A percentile compares a stretch with the other conserved stretches of the same genome.
These are phyloP conservation scores for Akanthomyces lecanii DNA, from an alignment of 2,329 filamentous ascomycete genomes.

Conservation along the genomic window DNA sequence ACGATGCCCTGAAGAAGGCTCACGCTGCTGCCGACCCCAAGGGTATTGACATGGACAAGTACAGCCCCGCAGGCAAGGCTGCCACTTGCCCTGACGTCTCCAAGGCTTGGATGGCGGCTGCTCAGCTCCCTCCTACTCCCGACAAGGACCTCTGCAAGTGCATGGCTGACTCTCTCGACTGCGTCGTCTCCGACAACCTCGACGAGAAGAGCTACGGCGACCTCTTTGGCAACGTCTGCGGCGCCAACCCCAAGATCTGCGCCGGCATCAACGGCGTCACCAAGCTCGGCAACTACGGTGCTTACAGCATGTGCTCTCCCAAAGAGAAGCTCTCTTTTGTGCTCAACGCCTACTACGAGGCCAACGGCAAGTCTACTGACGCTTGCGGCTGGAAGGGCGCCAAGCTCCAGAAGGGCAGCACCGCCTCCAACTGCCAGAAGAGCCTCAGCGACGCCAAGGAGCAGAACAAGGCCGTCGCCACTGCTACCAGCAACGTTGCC, in stretches of 20 bases:
- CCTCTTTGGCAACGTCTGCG: constrained; percentile 74
- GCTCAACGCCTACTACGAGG: constrained; percentile 43
- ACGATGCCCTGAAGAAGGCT: constrained; percentile 64
- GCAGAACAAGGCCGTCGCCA: constrained; percentile 44
- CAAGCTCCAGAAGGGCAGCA: constrained; percentile 45
- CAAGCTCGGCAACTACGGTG: constrained; percentile 65
- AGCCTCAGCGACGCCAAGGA: constrained; percentile 61
- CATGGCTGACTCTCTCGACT: constrained; percentile 72
- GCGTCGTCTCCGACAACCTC: constrained; percentile 59
- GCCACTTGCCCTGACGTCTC: constrained; percentile 66
- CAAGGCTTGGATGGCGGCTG: constrained; percentile 57
- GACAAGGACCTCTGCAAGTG: constrained; percentile 77
- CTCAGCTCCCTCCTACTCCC: constrained; percentile 73
- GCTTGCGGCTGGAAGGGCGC: constrained; percentile 74
- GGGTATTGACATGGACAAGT: constrained; percentile 60
- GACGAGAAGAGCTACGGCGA: constrained; percentile 55
- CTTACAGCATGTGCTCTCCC: constrained; percentile 71
- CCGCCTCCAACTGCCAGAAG: constrained; percentile 50
- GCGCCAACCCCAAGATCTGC: constrained; percentile 52
- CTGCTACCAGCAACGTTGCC: constrained; percentile 38
- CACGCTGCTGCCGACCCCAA: constrained; percentile 65
- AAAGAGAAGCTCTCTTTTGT: constrained; percentile 65
- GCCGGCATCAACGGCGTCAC: constrained; percentile 64
- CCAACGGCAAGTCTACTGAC: constrained; percentile 46
- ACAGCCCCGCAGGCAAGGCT: constrained; percentile 69